Conservation (phyloP, 176 grass and related monocot genomes). For the Eremochloa ophiuroides region DNA sequence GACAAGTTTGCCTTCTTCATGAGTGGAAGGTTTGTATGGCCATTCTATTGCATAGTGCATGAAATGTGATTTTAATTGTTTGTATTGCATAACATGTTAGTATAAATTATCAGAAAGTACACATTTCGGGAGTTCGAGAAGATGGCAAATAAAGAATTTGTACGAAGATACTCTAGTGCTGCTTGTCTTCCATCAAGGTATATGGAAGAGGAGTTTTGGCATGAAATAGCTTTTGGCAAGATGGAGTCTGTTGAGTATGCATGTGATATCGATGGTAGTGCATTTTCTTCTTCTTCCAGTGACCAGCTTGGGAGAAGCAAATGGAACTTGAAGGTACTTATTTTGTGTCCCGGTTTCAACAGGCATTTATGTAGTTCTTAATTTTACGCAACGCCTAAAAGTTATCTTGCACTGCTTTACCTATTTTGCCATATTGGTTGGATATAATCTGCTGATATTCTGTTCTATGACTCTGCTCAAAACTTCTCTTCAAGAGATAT, state of each 20-base stretch:
- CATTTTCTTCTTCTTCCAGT: slow-evolving; percentile 75
- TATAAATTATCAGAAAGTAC: slow-evolving; percentile 70
- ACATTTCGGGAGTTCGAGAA: slow-evolving; percentile 98
- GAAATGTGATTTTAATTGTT: not conserved
- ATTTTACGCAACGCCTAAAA: not conserved
- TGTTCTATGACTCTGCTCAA: not conserved
- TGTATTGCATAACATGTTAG: slow-evolving; percentile 14
- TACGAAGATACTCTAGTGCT: slow-evolving; percentile 82
- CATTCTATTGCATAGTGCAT: not conserved
- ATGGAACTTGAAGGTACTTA: slow-evolving; percentile 90
- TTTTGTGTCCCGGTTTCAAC: slow-evolving; percentile 9
- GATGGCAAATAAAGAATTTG: slow-evolving; percentile 93
- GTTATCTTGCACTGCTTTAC: not conserved
- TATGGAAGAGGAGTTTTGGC: slow-evolving; percentile 99
- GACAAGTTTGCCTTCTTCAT: slow-evolving; percentile 95
- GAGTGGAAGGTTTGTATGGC: slow-evolving; percentile 76
- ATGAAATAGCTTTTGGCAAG: slow-evolving; percentile 94
- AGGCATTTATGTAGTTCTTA: slow-evolving; percentile 1
- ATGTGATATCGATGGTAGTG: slow-evolving; percentile 93
- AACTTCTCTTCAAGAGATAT: not conserved
- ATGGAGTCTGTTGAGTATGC: slow-evolving; percentile 96
- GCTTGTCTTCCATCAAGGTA: slow-evolving; percentile 77
- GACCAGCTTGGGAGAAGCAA: slow-evolving; percentile 86
- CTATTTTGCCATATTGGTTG: slow-evolving; percentile 12
- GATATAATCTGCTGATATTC: not conserved